phyloP scores from a whole-genome alignment of 441 rosid species.

The Euphorbia schlechtendalii region DNA sequence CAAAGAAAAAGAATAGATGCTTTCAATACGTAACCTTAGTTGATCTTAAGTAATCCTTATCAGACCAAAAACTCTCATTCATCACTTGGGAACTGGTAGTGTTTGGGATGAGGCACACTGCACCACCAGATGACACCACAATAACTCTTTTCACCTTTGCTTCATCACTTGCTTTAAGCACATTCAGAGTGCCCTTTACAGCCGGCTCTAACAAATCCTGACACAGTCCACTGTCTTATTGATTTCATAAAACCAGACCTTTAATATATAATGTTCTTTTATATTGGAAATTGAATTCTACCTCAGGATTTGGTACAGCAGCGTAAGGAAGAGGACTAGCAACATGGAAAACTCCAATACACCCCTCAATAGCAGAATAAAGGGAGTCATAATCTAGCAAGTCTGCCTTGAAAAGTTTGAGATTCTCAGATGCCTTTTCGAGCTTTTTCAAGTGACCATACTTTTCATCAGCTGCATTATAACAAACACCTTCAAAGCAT shows the following conservation, averaged over 20 bases:
- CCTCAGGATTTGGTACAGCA: too few relatives aligned
- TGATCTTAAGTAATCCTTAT: conserved; percentile 50
- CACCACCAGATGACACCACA: conserved; percentile 52
- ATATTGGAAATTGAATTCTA: too few relatives aligned
- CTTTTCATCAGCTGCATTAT: conserved; percentile 41
- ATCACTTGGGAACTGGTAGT: conserved; percentile 42
- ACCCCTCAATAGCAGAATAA: conserved; percentile 44
- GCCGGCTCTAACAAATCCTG: conserved; percentile 39
- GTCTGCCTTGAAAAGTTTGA: conserved; percentile 64
- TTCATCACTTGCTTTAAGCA: conserved; percentile 56
- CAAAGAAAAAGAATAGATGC: too few relatives aligned
- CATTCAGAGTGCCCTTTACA: conserved; percentile 51
- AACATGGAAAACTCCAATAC: conserved; percentile 23
- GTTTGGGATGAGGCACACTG: conserved; percentile 48
- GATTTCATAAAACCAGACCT: too few relatives aligned
- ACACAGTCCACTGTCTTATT: too few relatives aligned
- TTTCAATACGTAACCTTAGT: conserved; percentile 29
- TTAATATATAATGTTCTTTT: too few relatives aligned
- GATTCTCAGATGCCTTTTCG: conserved; percentile 47
- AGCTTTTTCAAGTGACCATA: conserved; percentile 45
- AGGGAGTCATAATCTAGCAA: conserved; percentile 44
- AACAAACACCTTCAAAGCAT: not conserved
- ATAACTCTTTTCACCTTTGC: conserved; percentile 59
- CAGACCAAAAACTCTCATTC: conserved; percentile 71
- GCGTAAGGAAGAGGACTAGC: too few relatives aligned